A percentile compares a stretch with the other conserved stretches of the same genome.
These are phyloP conservation scores for Anisodus acutangulus DNA, from an alignment of 257 asterid species.

Conservation along the genomic window DNA sequence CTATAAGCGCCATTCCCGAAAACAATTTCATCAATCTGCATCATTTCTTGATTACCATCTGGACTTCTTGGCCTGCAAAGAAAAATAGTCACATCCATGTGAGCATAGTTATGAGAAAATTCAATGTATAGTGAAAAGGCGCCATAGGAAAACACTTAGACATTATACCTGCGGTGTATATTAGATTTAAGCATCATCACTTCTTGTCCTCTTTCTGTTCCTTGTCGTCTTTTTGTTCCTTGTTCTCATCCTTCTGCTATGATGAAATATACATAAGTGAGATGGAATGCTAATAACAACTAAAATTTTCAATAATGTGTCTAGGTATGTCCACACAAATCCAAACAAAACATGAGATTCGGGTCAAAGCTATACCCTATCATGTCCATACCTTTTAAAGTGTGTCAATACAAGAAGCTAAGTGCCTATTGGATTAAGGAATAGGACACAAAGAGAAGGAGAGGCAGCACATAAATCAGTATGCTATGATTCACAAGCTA, in stretches of 20 bases:
- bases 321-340: background rate
- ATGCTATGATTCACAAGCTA: background rate
- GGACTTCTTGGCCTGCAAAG: background rate
- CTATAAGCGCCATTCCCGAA: background rate
- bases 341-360: conserved; percentile 2
- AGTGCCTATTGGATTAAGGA: background rate
- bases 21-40: background rate
- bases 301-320: background rate
- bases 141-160: background rate
- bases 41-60: conserved; percentile 13
- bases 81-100: background rate
- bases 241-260: conserved; percentile 12
- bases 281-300: background rate
- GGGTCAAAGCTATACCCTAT: background rate
- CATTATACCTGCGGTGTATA: background rate
- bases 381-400: background rate
- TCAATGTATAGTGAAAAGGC: background rate
- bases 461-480: background rate
- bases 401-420: background rate
- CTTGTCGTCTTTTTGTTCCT: background rate
- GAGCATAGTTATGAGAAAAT: background rate
- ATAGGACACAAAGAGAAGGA: background rate
- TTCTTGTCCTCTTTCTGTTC: conserved; percentile 28
- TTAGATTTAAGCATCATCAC: conserved; percentile 12
- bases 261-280: conserved; percentile 19